Evolutionary conservation across 2,329 filamentous ascomycete species (phyloP).

Genomic region (Colletotrichum somersetense): DNA sequence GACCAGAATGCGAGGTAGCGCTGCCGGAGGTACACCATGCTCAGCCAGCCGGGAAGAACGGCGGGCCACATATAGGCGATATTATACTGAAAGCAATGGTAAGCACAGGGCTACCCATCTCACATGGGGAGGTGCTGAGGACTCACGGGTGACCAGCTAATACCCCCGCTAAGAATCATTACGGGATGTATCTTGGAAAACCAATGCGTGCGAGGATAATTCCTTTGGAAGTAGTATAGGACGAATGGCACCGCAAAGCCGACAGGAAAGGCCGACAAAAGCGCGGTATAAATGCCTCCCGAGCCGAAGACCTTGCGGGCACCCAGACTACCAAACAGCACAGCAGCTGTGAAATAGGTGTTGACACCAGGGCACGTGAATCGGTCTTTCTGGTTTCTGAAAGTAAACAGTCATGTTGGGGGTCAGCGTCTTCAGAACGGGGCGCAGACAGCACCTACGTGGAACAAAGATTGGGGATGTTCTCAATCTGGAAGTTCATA

Average conservation of each 20-base stretch:
- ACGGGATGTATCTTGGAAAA: constrained; percentile 57
- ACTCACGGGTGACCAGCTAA: constrained; percentile 50
- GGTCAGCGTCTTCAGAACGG: too few species aligned
- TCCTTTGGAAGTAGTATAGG: constrained; percentile 50
- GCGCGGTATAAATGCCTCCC: constrained; percentile 52
- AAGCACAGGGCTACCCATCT: neutral
- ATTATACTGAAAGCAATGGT: constrained; percentile 49
- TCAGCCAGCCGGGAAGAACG: constrained; percentile 57
- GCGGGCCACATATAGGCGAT: constrained; percentile 59
- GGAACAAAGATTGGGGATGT: constrained; percentile 49
- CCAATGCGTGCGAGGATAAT: constrained; percentile 50
- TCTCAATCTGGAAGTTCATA: constrained; percentile 52
- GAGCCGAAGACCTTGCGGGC: constrained; percentile 54
- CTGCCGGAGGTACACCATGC: constrained; percentile 57
- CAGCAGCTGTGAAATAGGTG: constrained; percentile 53
- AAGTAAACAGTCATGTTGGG: neutral
- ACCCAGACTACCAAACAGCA: constrained; percentile 58
- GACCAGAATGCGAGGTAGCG: constrained; percentile 54
- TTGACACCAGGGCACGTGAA: constrained; percentile 50
- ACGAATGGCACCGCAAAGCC: constrained; percentile 51
- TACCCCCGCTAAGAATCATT: constrained; percentile 52
- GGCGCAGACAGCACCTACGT: neutral
- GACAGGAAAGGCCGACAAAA: constrained; percentile 53
- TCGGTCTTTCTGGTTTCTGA: constrained; percentile 42
- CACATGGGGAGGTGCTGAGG: too few species aligned